Base-by-base conservation (phyloP, 108 stramenopile genomes). In the Nitzschia putrida region DNA sequence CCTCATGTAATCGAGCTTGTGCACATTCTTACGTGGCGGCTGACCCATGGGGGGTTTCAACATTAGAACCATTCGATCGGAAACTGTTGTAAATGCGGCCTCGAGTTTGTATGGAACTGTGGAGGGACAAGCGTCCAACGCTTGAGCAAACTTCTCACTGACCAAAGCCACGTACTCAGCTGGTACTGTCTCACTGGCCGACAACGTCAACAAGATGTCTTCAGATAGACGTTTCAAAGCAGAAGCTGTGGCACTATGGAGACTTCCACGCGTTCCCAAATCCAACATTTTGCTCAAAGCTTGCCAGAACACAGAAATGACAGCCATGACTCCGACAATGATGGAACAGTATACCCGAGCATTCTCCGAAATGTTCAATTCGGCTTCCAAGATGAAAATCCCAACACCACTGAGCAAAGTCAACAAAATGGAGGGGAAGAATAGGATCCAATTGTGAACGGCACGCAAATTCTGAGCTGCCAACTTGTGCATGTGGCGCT, bases 231-330 rank as follows among this genome's bases (percentile, higher is more conserved):
- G 74, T 42, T 80, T 74, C 40, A 80, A 38, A 5, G 68, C 69
- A 29, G 49, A 34, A 5, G 74, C 60, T 18, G 69, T 54, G 5
- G 70, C 47, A 14, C 71, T 67, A 26, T 80, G 79, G 2, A 80
- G 41, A 0, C 60, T 53, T 18, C 51, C 74, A 26, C 67, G 69
- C 18, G 55, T 64, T 0, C 74, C 79, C 50, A 80, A 43, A 29
- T 80, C 71, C 57, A 80, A 10, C 34, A 75, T 74, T 41, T 74
- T 74, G 44, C 72, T 49, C 2, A 80, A 23, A 12, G 79, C 74
- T 72, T 80, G 79, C 74, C 69, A 76, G 34, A 80, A 64, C 7
- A 71, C 79, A 18, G 79, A 70, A 3, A 75, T 5, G 13, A 80
- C 21, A 20, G 70, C 69, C 1, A 59, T 20, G 12, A 80, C 50